A percentile compares a stretch with the other conserved stretches of the same genome.
Conservation (phyloP, 2,329 filamentous ascomycete species). For the Penicillium sp. region DNA sequence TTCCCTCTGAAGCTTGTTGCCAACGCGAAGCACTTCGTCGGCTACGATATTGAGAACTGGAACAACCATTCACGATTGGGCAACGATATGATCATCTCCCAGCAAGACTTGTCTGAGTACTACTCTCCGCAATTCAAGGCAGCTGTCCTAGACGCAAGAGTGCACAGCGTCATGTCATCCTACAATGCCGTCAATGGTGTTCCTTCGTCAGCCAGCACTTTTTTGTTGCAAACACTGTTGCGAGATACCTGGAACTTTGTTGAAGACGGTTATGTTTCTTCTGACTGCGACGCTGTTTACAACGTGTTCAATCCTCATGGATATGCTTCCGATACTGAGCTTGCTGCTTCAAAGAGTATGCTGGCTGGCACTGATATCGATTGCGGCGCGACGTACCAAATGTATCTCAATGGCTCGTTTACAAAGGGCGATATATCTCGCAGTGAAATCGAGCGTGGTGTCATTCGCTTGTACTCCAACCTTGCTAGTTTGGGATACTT, state of each 20-base stretch:
- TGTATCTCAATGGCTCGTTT: conserved; percentile 47
- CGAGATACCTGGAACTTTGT: conserved; percentile 67
- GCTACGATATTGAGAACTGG: conserved; percentile 58
- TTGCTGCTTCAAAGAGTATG: conserved; percentile 51
- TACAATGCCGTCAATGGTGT: conserved; percentile 68
- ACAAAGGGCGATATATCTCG: conserved; percentile 48
- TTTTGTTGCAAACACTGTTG: conserved; percentile 63
- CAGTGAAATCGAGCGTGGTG: conserved; percentile 48
- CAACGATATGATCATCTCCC: conserved; percentile 57
- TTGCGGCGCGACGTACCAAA: conserved; percentile 54
- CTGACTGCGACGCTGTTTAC: conserved; percentile 65
- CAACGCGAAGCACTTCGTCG: conserved; percentile 62
- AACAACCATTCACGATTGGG: conserved; percentile 46
- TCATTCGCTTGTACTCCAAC: conserved; percentile 52
- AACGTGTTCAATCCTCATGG: conserved; percentile 61
- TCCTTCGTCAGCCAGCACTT: conserved; percentile 64
- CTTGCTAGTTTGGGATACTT: conserved; percentile 57
- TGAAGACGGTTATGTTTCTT: conserved; percentile 61
- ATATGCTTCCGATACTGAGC: conserved; percentile 43
- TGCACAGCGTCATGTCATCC: conserved; percentile 62
- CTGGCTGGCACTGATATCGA: conserved; percentile 57
- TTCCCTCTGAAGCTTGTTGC: conserved; percentile 48
- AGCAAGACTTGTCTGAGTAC: conserved; percentile 68
- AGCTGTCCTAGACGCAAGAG: conserved; percentile 60
- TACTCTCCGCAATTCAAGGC: conserved; percentile 67